phyloP scores from a whole-genome alignment of 345 rosid species.

The Hibiscus tridactylites region DNA sequence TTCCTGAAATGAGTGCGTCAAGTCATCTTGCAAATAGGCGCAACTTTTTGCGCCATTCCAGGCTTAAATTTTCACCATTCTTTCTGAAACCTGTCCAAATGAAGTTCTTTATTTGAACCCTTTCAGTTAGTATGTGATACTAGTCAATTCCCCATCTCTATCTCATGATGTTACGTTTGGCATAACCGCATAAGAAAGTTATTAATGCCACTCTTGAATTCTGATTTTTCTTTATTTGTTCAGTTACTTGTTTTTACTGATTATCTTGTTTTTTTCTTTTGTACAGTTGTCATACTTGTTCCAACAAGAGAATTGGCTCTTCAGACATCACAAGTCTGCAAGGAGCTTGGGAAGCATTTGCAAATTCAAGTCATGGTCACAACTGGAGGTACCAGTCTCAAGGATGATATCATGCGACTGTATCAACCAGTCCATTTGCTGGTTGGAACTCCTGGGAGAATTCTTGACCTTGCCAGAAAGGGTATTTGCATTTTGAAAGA shows the following conservation, averaged over 20 bases:
- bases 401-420: conserved; percentile 98
- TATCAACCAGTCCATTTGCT: conserved; percentile 98
- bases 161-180: background rate
- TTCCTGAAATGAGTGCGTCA: background rate
- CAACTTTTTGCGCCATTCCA: background rate
- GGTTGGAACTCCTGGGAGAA: conserved; percentile 99
- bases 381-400: conserved; percentile 97
- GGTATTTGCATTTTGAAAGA: conserved; percentile 93
- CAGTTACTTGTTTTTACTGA: background rate
- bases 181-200: background rate
- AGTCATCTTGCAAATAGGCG: background rate
- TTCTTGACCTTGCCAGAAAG: conserved; percentile 86
- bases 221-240: background rate
- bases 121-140: background rate
- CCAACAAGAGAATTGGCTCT: conserved; percentile 97
- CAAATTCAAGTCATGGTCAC: conserved; percentile 96
- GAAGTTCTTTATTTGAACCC: background rate
- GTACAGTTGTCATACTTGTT: conserved; percentile 85
- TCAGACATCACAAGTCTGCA: conserved; percentile 97
- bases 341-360: conserved; percentile 94
- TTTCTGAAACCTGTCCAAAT: background rate
- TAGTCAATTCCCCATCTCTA: background rate
- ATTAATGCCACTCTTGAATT: background rate
- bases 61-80: background rate
- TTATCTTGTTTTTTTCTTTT: background rate